Conservation (phyloP, 768 basidiomycete genomes). For the Amanita jacksonii region DNA sequence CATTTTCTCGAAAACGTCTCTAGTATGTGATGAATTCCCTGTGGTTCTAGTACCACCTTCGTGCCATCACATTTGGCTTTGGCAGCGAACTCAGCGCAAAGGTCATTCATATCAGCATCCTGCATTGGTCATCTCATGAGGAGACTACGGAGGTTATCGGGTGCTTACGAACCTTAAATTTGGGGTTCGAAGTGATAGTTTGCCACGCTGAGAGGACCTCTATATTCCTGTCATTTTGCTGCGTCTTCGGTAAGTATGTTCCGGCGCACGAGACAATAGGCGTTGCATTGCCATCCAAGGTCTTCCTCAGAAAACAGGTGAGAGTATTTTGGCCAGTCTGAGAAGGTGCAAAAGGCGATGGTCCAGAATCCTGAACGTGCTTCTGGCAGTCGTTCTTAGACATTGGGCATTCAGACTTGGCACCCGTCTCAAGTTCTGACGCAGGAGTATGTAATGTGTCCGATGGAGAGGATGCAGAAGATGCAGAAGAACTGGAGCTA, state of each 20-base stretch:
- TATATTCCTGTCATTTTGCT: slow-evolving; percentile 62
- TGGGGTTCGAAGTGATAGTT: slow-evolving; percentile 62
- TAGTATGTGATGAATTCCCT: slow-evolving; percentile 38
- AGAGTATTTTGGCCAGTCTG: slow-evolving; percentile 15
- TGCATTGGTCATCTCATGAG: slow-evolving; percentile 18
- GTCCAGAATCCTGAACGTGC: slow-evolving; percentile 43
- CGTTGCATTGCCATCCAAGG: slow-evolving; percentile 32
- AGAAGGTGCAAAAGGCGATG: slow-evolving; percentile 46
- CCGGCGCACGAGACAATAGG: slow-evolving; percentile 59
- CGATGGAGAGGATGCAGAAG: slow-evolving; percentile 29
- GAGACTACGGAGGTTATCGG: slow-evolving; percentile 10
- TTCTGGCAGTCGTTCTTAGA: slow-evolving; percentile 41
- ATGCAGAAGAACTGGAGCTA: slow-evolving; percentile 23
- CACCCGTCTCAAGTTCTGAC: slow-evolving; percentile 6
- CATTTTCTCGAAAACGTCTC: slow-evolving; percentile 18
- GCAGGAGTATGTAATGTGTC: slow-evolving; percentile 4
- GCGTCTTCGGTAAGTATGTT: slow-evolving; percentile 57
- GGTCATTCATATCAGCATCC: slow-evolving; percentile 70
- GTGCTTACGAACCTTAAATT: slow-evolving; percentile 53
- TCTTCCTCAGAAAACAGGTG: slow-evolving; percentile 24
- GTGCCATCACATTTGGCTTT: slow-evolving; percentile 82
- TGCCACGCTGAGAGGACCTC: slow-evolving; percentile 76
- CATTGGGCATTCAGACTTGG: slow-evolving; percentile 36
- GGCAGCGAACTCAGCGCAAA: slow-evolving; percentile 69
- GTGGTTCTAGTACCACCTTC: slow-evolving; percentile 67